Conservation (phyloP, 106 monocot species). For the Hemerocallis citrina region DNA sequence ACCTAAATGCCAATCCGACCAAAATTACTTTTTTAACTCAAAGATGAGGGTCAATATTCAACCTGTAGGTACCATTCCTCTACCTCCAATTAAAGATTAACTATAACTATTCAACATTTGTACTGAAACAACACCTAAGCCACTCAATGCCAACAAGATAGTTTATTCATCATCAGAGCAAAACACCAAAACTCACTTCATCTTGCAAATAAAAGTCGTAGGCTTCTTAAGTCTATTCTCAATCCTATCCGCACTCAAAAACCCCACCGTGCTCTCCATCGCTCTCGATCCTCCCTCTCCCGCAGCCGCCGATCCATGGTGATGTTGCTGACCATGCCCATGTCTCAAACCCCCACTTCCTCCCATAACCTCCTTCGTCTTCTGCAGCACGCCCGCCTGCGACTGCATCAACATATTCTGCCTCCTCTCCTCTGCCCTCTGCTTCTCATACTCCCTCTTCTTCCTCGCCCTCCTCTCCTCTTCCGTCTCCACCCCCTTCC, state of each 20-base stretch:
- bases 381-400: constrained; percentile 66
- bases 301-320: constrained; percentile 33
- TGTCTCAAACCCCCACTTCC: constrained; percentile 86
- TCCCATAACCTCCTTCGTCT: constrained; percentile 45
- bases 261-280: constrained; percentile 20
- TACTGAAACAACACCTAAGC: background rate
- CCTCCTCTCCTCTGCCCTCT: constrained; percentile 61
- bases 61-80: background rate
- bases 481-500: constrained; percentile 82
- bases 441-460: constrained; percentile 97
- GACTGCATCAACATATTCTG: constrained; percentile 68
- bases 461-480: constrained; percentile 80
- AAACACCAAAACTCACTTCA: constrained; percentile 41
- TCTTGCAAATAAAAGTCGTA: constrained; percentile 86
- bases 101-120: no score
- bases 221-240: constrained; percentile 87
- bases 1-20: no score
- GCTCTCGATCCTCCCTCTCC: constrained; percentile 35
- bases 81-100: no score
- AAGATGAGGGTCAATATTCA: no score
- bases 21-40: no score
- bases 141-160: background rate
- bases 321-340: constrained; percentile 26
- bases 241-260: constrained; percentile 42
- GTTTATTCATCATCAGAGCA: background rate